A percentile compares a stretch with the other conserved stretches of the same genome.
These are phyloP conservation scores for Cercophora newfieldiana DNA, from an alignment of 495 filamentous ascomycete species.

Conservation along the genomic window DNA sequence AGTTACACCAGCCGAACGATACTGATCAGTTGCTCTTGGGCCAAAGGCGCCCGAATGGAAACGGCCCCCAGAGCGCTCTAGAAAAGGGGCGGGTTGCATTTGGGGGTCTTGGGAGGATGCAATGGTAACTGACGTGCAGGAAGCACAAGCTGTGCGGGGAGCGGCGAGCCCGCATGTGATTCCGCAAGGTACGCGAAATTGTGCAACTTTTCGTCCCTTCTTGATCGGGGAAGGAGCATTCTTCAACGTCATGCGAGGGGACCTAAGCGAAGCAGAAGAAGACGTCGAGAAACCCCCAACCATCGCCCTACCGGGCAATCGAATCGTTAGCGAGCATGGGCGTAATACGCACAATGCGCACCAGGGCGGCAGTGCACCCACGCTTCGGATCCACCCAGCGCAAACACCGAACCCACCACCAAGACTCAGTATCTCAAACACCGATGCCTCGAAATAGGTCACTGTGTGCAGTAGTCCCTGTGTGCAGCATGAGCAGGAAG, in stretches of 20 bases:
- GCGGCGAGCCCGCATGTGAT: not conserved
- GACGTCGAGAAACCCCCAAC: not conserved
- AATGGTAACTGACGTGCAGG: not conserved
- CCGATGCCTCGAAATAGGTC: not conserved
- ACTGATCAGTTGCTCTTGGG: not conserved
- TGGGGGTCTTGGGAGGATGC: not conserved
- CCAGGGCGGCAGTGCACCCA: not conserved
- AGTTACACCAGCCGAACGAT: not conserved
- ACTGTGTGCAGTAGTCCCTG: not conserved
- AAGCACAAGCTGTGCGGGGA: not conserved
- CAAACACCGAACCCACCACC: not conserved
- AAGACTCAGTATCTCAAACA: not conserved
- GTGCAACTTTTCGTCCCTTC: not conserved
- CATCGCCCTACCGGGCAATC: not conserved
- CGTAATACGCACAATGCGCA: not conserved
- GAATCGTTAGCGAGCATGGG: not conserved
- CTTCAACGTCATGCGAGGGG: not conserved
- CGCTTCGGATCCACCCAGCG: not conserved
- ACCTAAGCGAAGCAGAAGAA: not conserved
- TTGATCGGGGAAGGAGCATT: constrained; percentile 1
- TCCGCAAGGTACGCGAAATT: not conserved
- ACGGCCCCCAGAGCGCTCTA: not conserved
- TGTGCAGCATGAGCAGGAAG: not conserved
- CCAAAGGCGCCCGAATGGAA: not conserved
- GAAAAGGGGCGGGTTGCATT: not conserved